phyloP scores from a whole-genome alignment of 768 basidiomycete genomes.

The Macrolepiota albuminosa region DNA sequence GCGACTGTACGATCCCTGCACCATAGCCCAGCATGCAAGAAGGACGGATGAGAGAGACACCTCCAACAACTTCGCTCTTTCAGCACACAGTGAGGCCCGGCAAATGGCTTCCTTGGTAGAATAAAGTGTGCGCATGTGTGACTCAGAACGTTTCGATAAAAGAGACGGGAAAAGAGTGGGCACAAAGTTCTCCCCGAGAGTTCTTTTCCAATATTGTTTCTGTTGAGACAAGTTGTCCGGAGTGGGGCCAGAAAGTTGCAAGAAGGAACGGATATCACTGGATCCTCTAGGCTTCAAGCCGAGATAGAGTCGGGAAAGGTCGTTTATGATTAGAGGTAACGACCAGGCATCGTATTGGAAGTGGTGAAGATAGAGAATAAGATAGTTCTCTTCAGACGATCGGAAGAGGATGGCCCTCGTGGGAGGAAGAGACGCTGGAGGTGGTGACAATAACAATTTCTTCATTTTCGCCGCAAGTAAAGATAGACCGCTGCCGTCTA shows the following conservation, averaged over 20 bases:
- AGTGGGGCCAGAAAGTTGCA: constrained; percentile 19
- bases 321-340: constrained; percentile 33
- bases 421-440: constrained; percentile 16
- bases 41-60: constrained; percentile 37
- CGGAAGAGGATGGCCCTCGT: constrained; percentile 21
- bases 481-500: constrained; percentile 11
- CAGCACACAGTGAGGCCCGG: constrained; percentile 28
- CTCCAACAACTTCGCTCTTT: constrained; percentile 31
- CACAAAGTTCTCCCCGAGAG: constrained; percentile 23
- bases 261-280: constrained; percentile 24
- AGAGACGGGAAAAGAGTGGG: constrained; percentile 23
- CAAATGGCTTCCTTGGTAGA: constrained; percentile 13
- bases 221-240: constrained; percentile 17
- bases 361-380: constrained; percentile 36
- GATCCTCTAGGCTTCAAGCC: constrained; percentile 18
- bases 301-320: constrained; percentile 32
- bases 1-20: constrained; percentile 28
- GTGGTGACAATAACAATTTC: constrained; percentile 20
- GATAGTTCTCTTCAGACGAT: constrained; percentile 17
- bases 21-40: constrained; percentile 38
- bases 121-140: constrained; percentile 11
- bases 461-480: constrained; percentile 19
- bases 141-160: not conserved
- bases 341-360: constrained; percentile 50
- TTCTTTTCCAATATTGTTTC: constrained; percentile 31